Evolutionary conservation across 176 grass and related monocot genomes (phyloP).

Genomic region (Triticum monococcum): DNA sequence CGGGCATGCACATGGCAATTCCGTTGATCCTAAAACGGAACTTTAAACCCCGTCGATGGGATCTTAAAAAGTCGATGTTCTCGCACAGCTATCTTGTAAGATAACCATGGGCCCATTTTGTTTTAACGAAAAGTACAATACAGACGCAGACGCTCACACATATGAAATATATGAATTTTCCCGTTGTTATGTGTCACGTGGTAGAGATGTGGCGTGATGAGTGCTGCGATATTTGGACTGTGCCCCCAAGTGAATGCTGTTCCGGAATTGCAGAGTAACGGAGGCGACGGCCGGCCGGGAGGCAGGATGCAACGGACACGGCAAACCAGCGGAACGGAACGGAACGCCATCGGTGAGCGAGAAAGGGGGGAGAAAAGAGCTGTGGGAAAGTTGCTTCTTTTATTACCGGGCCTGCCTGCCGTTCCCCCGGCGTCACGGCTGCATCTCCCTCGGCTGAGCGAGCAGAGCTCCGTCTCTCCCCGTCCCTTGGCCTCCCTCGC

Average conservation of each 20-base stretch:
- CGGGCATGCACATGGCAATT: too few species aligned
- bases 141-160: background rate
- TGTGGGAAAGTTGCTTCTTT: background rate
- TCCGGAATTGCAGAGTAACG: background rate
- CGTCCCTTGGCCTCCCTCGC: background rate
- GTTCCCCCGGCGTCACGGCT: background rate
- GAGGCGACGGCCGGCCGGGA: background rate
- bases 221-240: too few species aligned
- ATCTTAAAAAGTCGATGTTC: background rate
- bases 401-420: background rate
- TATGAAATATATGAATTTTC: too few species aligned
- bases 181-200: too few species aligned
- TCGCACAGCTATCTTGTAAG: too few species aligned
- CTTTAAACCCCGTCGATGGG: too few species aligned
- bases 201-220: too few species aligned
- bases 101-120: too few species aligned
- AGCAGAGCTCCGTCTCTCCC: too few species aligned
- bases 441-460: background rate
- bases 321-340: background rate
- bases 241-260: background rate
- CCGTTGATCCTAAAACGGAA: accelerated
- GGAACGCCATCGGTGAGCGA: too few species aligned
- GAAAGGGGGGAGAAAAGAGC: background rate
- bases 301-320: background rate
- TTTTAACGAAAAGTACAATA: background rate